Evolutionary conservation across 768 basidiomycete species (phyloP).

Genomic region (Boletus rufocinnamomeus): DNA sequence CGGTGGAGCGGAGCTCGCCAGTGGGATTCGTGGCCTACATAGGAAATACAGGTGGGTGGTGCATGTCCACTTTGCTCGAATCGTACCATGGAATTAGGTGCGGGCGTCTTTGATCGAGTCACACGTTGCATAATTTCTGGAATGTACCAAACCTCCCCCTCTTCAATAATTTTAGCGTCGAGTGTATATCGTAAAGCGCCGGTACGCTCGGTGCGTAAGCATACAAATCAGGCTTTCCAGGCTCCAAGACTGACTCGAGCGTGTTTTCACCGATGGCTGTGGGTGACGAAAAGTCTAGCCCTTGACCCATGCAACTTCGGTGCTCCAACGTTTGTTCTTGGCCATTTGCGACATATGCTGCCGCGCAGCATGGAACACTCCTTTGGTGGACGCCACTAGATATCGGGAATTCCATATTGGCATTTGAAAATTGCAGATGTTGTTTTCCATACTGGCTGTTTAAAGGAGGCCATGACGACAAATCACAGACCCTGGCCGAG

Average conservation of each 20-base stretch:
- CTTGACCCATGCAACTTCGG: slow-evolving; percentile 29
- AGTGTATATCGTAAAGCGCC: slow-evolving; percentile 25
- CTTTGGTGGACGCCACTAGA: slow-evolving; percentile 29
- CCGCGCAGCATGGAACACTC: slow-evolving; percentile 26
- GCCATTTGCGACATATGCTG: slow-evolving; percentile 9
- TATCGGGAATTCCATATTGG: slow-evolving; percentile 24
- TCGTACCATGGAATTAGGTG: slow-evolving; percentile 12
- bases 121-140: slow-evolving; percentile 32
- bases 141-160: slow-evolving; percentile 15
- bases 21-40: slow-evolving; percentile 22
- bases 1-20: slow-evolving; percentile 18
- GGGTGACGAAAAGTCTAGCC: slow-evolving; percentile 19
- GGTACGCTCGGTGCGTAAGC: slow-evolving; percentile 15
- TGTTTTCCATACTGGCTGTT: slow-evolving; percentile 3
- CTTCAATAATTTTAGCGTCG: slow-evolving; percentile 13
- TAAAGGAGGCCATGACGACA: slow-evolving; percentile 26
- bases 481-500: slow-evolving; percentile 25
- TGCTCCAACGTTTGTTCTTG: slow-evolving; percentile 10
- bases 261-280: slow-evolving; percentile 15
- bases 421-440: slow-evolving; percentile 24
- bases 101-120: slow-evolving; percentile 17
- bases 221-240: slow-evolving; percentile 20
- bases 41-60: slow-evolving; percentile 25
- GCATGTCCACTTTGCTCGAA: slow-evolving; percentile 24
- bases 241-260: slow-evolving; percentile 15